Base-by-base conservation (phyloP, 2,329 filamentous ascomycete genomes). In the Achaetomium macrosporum region DNA sequence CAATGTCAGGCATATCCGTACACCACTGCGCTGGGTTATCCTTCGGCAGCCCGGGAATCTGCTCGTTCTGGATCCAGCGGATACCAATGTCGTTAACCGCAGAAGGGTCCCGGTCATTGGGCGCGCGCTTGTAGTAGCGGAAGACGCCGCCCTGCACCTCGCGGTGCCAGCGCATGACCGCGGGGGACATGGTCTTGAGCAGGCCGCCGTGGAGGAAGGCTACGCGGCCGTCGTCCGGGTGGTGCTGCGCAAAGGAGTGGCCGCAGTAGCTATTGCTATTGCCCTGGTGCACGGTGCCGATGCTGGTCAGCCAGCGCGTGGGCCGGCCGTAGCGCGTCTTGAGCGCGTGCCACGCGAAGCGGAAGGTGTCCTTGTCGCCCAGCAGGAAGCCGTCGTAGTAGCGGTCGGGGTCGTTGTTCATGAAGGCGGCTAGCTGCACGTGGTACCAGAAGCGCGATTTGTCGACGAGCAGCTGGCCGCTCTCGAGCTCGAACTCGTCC, bases 341-440 rank as follows among this genome's bases (percentile, higher is more conserved):
- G 25, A 51, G 42, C 49, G 49, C 49, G 37, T 51, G 49, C 49
- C 49, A 51, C 35, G 49, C 49, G 42, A 41, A 51, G 5, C 42
- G 42, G 42, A 51, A 51, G 42, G 46, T 45, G 37, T 51, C 49
- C 49, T 51, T 47, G 42, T 51, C 49, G 30, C 49, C 49, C 11
- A 51, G 49, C 36, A 51, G 49, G 49, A 51, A 46, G 29, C 16
- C n/a, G 49, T 46, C 29, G 49, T 51, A 51, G 49, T 51, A 51
- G 3, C 10, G 6, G 25, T 25, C 49, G 25, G 42, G 42, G 9
- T 42, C 36, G 37, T 42, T 46, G 42, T 46, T 51, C 7, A 51
- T n/a, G 42, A 42, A 51, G 25, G 49, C 36, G 8, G 49, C 36
- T 13, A 51, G 49, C 42, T 51, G 49, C 36, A 51, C 36, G 49